phyloP scores from a whole-genome alignment of 1,284 basidiomycete genomes.

The Uromyces viciae-fabae region DNA sequence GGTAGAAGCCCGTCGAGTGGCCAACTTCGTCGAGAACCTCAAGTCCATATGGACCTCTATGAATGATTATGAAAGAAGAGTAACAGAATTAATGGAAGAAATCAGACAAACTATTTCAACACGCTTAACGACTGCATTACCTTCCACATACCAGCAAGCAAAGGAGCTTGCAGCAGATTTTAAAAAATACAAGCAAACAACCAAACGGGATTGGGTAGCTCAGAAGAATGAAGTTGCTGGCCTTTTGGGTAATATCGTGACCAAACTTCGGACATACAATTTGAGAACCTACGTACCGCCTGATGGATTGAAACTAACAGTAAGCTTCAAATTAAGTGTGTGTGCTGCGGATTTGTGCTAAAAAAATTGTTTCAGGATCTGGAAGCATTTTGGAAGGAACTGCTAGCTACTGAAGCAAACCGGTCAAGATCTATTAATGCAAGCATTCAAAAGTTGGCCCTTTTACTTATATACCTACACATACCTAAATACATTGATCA shows the following conservation, averaged over 20 bases:
- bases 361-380: conserved; percentile 62
- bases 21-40: conserved; percentile 94
- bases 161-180: conserved; percentile 72
- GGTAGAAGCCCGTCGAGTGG: conserved; percentile 84
- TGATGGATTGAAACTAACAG: conserved; percentile 64
- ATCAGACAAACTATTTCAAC: conserved; percentile 49
- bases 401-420: conserved; percentile 71
- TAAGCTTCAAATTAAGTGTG: too few relatives aligned
- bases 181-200: conserved; percentile 76
- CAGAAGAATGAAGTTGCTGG: conserved; percentile 85
- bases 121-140: conserved; percentile 60
- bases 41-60: conserved; percentile 76
- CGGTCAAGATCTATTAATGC: conserved; percentile 82
- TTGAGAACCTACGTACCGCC: conserved; percentile 78
- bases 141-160: conserved; percentile 74
- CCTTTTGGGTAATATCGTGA: conserved; percentile 87
- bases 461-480: background rate
- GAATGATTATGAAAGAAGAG: conserved; percentile 91
- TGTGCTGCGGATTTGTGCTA: background rate
- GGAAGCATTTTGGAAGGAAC: conserved; percentile 70
- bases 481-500: background rate
- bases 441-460: conserved; percentile 75
- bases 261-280: conserved; percentile 86
- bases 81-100: conserved; percentile 53
- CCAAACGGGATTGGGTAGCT: conserved; percentile 79